These are phyloP conservation scores for Chlamydomonas sp. DNA, from an alignment of 139 green algal genomes.

Conservation along the genomic window DNA sequence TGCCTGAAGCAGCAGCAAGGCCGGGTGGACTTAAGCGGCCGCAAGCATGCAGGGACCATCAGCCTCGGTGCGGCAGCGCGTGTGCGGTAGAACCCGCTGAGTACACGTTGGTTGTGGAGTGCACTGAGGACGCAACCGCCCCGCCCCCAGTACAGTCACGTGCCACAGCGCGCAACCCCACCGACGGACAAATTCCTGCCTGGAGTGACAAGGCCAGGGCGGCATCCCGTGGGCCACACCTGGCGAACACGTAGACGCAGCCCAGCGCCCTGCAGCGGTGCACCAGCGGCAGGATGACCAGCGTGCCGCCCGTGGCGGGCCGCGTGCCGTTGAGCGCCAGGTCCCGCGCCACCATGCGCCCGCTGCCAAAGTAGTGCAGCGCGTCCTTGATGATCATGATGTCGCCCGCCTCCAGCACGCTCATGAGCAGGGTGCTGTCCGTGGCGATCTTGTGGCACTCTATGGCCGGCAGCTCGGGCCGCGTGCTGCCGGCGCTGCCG, in stretches of 20 bases:
- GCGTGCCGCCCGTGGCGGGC: slow-evolving; percentile 44
- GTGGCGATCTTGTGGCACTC: slow-evolving; percentile 34
- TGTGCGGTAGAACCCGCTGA: too few relatives aligned
- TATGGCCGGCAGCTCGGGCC: neutral
- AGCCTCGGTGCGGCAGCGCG: too few relatives aligned
- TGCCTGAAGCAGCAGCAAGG: neutral
- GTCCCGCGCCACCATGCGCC: slow-evolving; percentile 36
- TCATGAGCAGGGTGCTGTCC: slow-evolving; percentile 48
- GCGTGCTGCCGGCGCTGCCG: neutral
- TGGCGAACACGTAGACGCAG: slow-evolving; percentile 54
- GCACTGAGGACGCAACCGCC: too few relatives aligned
- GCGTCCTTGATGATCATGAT: slow-evolving; percentile 60
- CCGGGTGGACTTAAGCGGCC: neutral
- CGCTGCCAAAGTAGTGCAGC: slow-evolving; percentile 57
- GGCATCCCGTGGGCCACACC: neutral
- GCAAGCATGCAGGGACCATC: neutral
- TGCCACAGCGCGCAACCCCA: too few relatives aligned
- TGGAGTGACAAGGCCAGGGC: too few relatives aligned
- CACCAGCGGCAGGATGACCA: slow-evolving; percentile 57
- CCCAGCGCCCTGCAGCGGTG: slow-evolving; percentile 50
- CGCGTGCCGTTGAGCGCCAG: slow-evolving; percentile 42
- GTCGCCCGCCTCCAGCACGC: slow-evolving; percentile 52
- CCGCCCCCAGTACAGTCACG: too few relatives aligned
- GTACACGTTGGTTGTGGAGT: too few relatives aligned
- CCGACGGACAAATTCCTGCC: too few relatives aligned